These are phyloP conservation scores for Russula brevipes DNA, from an alignment of 768 basidiomycete species.

Conservation along the genomic window DNA sequence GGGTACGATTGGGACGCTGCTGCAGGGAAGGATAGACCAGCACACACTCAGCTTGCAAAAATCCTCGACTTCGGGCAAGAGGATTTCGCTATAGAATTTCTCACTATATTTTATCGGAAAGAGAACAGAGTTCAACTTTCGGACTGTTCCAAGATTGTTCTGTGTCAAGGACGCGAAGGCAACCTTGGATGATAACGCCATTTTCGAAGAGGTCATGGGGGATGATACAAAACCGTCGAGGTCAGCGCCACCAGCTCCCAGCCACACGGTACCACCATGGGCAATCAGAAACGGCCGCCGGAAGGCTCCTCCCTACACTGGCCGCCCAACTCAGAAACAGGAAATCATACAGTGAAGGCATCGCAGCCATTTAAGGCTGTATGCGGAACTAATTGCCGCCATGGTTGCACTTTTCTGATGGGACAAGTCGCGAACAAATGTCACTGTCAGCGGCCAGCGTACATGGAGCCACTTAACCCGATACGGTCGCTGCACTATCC, in stretches of 20 bases:
- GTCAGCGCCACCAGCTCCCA: slow-evolving; percentile 14
- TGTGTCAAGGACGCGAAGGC: slow-evolving; percentile 69
- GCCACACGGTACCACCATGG: slow-evolving; percentile 1
- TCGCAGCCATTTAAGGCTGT: neutral
- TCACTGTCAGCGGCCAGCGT: neutral
- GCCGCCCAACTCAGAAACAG: neutral
- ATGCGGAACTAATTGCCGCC: slow-evolving; percentile 28
- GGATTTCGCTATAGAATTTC: slow-evolving; percentile 79
- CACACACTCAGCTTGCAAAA: slow-evolving; percentile 83
- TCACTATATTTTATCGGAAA: slow-evolving; percentile 89
- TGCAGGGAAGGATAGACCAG: slow-evolving; percentile 13
- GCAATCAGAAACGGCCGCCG: neutral
- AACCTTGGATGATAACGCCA: slow-evolving; percentile 40
- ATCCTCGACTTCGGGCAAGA: slow-evolving; percentile 70
- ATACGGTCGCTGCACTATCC: slow-evolving; percentile 11
- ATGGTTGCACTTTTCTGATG: slow-evolving; percentile 16
- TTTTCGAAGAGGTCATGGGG: slow-evolving; percentile 32
- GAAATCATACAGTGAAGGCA: neutral
- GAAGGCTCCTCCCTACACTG: neutral
- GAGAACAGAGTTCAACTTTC: slow-evolving; percentile 68
- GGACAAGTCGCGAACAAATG: slow-evolving; percentile 10
- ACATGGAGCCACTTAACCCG: slow-evolving; percentile 7
- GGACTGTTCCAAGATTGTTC: slow-evolving; percentile 73
- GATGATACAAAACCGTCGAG: slow-evolving; percentile 26
- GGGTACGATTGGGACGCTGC: slow-evolving; percentile 1